A percentile compares a stretch with the other conserved stretches of the same genome.
Evolutionary conservation across 306 rosid genomes (phyloP).

Genomic region (Psophocarpus tetragonolobus): DNA sequence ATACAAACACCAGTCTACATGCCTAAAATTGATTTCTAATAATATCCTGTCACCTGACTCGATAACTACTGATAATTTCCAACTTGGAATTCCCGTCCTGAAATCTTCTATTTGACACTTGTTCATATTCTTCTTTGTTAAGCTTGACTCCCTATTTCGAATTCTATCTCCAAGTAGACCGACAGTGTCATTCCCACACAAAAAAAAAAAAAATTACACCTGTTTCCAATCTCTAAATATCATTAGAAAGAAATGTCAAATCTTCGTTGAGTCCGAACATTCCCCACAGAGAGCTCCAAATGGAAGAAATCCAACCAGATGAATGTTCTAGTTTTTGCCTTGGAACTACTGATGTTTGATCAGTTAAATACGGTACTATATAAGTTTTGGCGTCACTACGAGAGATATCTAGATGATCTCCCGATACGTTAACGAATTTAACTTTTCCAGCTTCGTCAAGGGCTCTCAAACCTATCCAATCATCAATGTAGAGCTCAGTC

Average conservation of each 20-base stretch:
- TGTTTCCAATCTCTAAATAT: not conserved
- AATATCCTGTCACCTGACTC: not conserved
- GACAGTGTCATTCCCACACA: not conserved
- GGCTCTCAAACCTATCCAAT: slow-evolving; percentile 50
- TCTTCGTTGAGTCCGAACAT: not conserved
- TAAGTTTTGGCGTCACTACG: slow-evolving; percentile 31
- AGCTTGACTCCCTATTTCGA: not conserved
- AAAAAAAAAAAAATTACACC: not conserved
- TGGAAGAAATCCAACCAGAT: not conserved
- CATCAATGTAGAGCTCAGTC: slow-evolving; percentile 52
- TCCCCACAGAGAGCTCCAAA: not conserved
- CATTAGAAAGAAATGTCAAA: not conserved
- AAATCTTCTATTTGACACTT: not conserved
- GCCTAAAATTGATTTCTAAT: not conserved
- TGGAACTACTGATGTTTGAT: slow-evolving; percentile 37
- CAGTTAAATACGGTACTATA: slow-evolving; percentile 44
- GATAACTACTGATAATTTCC: not conserved
- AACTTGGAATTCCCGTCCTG: not conserved
- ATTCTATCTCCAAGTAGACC: not conserved
- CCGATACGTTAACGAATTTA: slow-evolving; percentile 45
- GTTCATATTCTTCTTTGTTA: not conserved
- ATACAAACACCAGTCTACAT: not conserved
- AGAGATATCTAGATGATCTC: slow-evolving; percentile 45
- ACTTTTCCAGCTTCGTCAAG: slow-evolving; percentile 58
- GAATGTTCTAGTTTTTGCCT: not conserved